These are phyloP conservation scores for Colletotrichum sp. DNA, from an alignment of 2,329 filamentous ascomycete genomes.

Conservation along the genomic window DNA sequence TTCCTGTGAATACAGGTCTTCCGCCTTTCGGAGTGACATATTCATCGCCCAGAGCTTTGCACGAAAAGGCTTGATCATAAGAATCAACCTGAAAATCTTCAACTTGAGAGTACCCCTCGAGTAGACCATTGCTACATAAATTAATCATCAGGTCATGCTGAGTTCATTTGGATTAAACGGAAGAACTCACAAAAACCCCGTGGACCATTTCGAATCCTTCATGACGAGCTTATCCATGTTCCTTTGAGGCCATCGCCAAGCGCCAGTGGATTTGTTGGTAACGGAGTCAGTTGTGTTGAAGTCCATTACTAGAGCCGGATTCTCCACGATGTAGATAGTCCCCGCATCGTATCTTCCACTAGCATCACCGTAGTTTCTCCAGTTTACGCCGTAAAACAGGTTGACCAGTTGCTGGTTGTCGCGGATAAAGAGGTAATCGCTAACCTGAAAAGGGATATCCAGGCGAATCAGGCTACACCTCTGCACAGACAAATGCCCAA, in stretches of 20 bases:
- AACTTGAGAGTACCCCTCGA: background rate
- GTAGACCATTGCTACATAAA: background rate
- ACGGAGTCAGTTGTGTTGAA: background rate
- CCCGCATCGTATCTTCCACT: background rate
- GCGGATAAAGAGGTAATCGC: background rate
- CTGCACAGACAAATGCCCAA: background rate
- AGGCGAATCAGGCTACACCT: background rate
- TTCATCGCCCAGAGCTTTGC: background rate
- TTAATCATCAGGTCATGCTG: background rate
- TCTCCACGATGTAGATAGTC: background rate
- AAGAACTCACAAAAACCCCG: background rate
- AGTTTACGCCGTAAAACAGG: background rate
- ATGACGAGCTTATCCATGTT: background rate
- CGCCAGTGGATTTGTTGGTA: background rate
- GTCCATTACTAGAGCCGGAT: background rate
- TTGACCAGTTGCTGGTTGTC: background rate
- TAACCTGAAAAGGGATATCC: background rate
- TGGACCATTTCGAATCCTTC: background rate
- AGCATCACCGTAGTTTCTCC: background rate
- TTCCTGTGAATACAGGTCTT: background rate
- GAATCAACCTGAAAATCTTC: background rate
- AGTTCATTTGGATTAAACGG: background rate
- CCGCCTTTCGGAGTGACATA: background rate
- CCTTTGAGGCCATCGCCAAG: background rate
- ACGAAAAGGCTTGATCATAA: background rate